Conservation (phyloP, 768 basidiomycete genomes). For the Hydnum rufescens region DNA sequence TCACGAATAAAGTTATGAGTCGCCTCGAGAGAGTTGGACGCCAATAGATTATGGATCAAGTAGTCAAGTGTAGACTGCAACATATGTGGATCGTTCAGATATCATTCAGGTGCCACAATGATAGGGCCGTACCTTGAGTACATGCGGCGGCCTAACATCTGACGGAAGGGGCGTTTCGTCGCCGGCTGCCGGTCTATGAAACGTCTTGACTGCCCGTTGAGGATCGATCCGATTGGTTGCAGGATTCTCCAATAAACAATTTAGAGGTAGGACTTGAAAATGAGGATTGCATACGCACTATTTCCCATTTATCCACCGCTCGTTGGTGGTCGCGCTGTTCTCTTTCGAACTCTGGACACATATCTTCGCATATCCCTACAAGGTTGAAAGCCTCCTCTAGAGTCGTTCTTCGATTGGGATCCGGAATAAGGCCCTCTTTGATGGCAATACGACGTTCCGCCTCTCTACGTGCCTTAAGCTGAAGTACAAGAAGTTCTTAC, state of each 20-base stretch:
- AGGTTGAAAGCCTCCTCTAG: slow-evolving; percentile 86
- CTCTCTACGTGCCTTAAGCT: slow-evolving; percentile 61
- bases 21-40: slow-evolving; percentile 42
- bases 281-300: slow-evolving; percentile 28
- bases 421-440: slow-evolving; percentile 70
- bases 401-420: slow-evolving; percentile 56
- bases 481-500: not conserved
- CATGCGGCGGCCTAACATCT: slow-evolving; percentile 69
- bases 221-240: slow-evolving; percentile 74
- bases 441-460: slow-evolving; percentile 54
- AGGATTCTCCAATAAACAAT: slow-evolving; percentile 27
- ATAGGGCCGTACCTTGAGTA: slow-evolving; percentile 41
- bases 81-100: not conserved
- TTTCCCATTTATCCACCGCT: slow-evolving; percentile 72
- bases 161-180: slow-evolving; percentile 72
- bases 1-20: slow-evolving; percentile 80
- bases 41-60: slow-evolving; percentile 68
- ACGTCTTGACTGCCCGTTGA: slow-evolving; percentile 77
- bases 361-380: slow-evolving; percentile 76
- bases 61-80: slow-evolving; percentile 72
- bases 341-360: slow-evolving; percentile 89
- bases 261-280: not conserved
- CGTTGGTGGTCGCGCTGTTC: slow-evolving; percentile 81
- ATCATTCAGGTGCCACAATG: not conserved
- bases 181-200: slow-evolving; percentile 76